These are phyloP conservation scores for Hymenoscyphus occultus DNA, from an alignment of 2,329 filamentous ascomycete species.

Conservation along the genomic window DNA sequence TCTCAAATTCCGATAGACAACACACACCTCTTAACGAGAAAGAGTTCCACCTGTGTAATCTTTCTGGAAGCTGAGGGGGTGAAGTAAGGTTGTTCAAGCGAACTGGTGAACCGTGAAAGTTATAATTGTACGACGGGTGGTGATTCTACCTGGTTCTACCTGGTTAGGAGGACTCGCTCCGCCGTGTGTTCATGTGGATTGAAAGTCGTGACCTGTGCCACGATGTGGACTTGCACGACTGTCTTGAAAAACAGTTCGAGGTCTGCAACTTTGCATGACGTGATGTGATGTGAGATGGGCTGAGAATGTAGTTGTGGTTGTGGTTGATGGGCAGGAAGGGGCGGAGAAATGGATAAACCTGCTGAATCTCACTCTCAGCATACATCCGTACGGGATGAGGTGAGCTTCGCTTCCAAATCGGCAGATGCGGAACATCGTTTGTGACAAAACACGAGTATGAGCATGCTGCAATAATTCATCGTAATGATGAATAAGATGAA, in stretches of 20 bases:
- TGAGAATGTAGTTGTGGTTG: background rate
- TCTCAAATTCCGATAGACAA: background rate
- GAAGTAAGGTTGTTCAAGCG: background rate
- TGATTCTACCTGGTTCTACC: background rate
- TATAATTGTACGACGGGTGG: background rate
- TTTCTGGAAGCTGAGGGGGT: constrained; percentile 2
- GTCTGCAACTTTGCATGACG: background rate
- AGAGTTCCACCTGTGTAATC: background rate
- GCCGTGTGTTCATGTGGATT: background rate
- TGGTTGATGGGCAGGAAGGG: background rate
- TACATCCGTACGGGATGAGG: no score
- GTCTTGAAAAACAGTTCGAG: background rate
- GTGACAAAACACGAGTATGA: no score
- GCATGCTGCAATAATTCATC: no score
- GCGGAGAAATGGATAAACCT: background rate
- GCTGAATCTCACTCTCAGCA: no score
- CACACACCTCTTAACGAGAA: background rate
- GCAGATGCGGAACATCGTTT: no score
- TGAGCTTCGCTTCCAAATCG: no score
- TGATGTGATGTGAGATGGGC: background rate
- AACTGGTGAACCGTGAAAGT: background rate
- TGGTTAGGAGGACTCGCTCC: background rate
- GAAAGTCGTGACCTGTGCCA: background rate
- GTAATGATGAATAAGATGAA: no score
- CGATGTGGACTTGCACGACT: background rate